These are phyloP conservation scores for Arthrobotrys pseudoclavata DNA, from an alignment of 2,329 filamentous ascomycete genomes.

Conservation along the genomic window DNA sequence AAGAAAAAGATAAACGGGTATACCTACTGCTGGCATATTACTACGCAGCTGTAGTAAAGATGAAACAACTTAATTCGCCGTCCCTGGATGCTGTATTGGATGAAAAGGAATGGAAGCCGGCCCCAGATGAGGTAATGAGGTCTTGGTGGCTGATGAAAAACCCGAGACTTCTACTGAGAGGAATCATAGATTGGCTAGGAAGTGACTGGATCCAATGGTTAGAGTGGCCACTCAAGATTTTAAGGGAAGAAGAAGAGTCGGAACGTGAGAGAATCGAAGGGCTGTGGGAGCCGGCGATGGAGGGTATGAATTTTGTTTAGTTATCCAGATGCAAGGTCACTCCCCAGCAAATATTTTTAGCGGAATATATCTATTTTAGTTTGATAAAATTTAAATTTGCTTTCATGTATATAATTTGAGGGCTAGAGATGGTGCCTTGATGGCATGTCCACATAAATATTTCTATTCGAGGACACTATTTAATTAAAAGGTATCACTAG, in stretches of 20 bases:
- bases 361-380: not conserved
- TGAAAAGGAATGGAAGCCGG: not conserved
- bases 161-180: conserved; percentile 26
- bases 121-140: conserved; percentile 16
- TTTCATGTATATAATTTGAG: not conserved
- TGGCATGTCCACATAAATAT: not conserved
- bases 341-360: not conserved
- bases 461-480: not conserved
- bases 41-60: conserved; percentile 30
- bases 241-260: conserved; percentile 34
- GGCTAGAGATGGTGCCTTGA: not conserved
- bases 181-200: conserved; percentile 47
- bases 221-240: conserved; percentile 46
- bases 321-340: not conserved
- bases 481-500: conserved; percentile 50
- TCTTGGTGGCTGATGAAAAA: conserved; percentile 52
- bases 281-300: conserved; percentile 36
- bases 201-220: conserved; percentile 41
- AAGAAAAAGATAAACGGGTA: conserved; percentile 29
- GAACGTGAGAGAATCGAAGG: conserved; percentile 28
- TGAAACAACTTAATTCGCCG: conserved; percentile 25
- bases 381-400: too few relatives aligned
- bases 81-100: not conserved
- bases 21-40: conserved; percentile 50
- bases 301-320: not conserved